A percentile compares a stretch with the other conserved stretches of the same genome.
phyloP scores from a whole-genome alignment of 129 eudicot genomes.

The Dittrichia graveolens region DNA sequence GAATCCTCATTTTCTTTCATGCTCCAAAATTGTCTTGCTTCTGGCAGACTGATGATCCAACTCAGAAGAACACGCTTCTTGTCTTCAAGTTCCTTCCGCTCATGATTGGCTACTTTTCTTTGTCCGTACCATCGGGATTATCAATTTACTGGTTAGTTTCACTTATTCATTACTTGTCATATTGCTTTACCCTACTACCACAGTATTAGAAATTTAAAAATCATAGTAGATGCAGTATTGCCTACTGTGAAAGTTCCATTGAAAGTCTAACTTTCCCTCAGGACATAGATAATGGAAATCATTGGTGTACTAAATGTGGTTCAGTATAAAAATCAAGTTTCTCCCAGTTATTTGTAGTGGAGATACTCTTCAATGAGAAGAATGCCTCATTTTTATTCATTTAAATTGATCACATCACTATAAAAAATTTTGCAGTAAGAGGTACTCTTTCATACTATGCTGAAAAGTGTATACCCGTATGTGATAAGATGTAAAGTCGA shows the following conservation, averaged over 20 bases:
- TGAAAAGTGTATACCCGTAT: not conserved
- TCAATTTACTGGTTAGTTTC: constrained; percentile 85
- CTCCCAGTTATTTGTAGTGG: not conserved
- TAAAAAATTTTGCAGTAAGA: not conserved
- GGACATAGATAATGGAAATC: not conserved
- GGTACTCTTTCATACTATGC: not conserved
- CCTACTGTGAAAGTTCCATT: not conserved
- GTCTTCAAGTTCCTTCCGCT: constrained; percentile 92
- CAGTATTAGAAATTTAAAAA: constrained; percentile 8
- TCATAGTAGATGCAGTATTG: constrained; percentile 10
- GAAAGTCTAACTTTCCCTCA: not conserved
- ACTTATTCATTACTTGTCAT: no score
- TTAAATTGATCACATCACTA: not conserved
- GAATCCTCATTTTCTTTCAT: constrained; percentile 20
- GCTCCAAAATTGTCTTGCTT: constrained; percentile 28
- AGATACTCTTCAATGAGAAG: constrained; percentile 12
- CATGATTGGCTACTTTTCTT: constrained; percentile 97
- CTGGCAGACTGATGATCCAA: constrained; percentile 89
- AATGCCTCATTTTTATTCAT: not conserved
- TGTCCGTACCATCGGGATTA: constrained; percentile 97
- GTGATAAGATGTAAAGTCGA: not conserved
- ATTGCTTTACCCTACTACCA: not conserved
- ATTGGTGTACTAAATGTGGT: not conserved
- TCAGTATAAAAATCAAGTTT: not conserved
- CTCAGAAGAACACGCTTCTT: constrained; percentile 95